These are phyloP conservation scores for Marasmius fiardii DNA, from an alignment of 1,284 basidiomycete genomes.

Conservation along the genomic window DNA sequence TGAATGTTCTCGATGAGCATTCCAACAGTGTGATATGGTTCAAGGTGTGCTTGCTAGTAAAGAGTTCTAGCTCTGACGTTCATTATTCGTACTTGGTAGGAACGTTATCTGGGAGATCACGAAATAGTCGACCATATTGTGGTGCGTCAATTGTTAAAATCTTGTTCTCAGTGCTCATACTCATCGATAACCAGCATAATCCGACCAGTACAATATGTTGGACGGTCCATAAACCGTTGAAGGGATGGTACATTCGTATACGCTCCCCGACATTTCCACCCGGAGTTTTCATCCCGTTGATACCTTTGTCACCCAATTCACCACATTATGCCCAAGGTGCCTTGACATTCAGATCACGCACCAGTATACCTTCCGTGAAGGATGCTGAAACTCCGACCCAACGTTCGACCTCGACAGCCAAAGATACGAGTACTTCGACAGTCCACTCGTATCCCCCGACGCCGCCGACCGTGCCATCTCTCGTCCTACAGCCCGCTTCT, in stretches of 20 bases:
- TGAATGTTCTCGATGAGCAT: slow-evolving; percentile 60
- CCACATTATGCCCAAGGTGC: slow-evolving; percentile 59
- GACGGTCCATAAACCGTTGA: slow-evolving; percentile 71
- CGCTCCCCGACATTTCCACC: slow-evolving; percentile 63
- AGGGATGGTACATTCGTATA: slow-evolving; percentile 78
- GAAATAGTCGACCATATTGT: slow-evolving; percentile 74
- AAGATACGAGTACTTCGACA: slow-evolving; percentile 29
- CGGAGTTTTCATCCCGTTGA: slow-evolving; percentile 60
- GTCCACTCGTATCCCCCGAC: slow-evolving; percentile 70
- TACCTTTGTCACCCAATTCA: slow-evolving; percentile 51
- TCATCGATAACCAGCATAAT: slow-evolving; percentile 33
- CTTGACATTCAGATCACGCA: slow-evolving; percentile 60
- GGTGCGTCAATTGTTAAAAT: slow-evolving; percentile 36
- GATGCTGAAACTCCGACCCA: slow-evolving; percentile 28
- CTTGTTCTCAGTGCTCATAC: not conserved
- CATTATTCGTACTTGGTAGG: slow-evolving; percentile 36
- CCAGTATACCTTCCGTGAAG: slow-evolving; percentile 32
- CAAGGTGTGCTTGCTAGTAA: slow-evolving; percentile 45
- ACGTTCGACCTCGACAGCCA: slow-evolving; percentile 27
- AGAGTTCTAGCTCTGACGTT: not conserved
- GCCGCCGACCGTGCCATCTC: slow-evolving; percentile 37
- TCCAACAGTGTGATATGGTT: slow-evolving; percentile 66
- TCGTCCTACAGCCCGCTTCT: slow-evolving; percentile 40
- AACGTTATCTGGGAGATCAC: slow-evolving; percentile 66
- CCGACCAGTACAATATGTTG: slow-evolving; percentile 61